These are phyloP conservation scores for Isoetes engelmannii DNA, from an alignment of 83 land plant species.

Conservation along the genomic window DNA sequence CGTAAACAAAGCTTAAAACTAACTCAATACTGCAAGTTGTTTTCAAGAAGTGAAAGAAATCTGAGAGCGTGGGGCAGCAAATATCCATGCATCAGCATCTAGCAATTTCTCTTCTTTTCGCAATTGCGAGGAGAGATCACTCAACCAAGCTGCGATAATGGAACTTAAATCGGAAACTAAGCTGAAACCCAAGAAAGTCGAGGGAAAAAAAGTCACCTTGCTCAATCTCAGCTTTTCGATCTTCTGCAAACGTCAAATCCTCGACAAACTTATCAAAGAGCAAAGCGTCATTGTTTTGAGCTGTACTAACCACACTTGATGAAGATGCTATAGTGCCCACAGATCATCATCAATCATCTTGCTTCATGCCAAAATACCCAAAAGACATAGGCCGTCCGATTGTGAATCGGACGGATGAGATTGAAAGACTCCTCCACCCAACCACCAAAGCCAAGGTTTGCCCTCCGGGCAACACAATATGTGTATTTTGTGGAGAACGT, in stretches of 20 bases:
- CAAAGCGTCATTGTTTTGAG: background rate
- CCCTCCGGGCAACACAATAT: no score
- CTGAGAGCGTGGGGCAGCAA: slow-evolving; percentile 21
- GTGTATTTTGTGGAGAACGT: no score
- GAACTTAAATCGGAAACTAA: background rate
- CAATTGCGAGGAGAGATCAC: slow-evolving; percentile 9
- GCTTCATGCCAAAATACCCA: no score
- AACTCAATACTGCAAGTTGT: no score
- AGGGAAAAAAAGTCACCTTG: background rate
- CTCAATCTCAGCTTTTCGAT: slow-evolving; percentile 4
- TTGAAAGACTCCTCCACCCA: no score
- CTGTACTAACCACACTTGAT: no score
- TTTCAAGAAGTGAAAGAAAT: slow-evolving; percentile 3
- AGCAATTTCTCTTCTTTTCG: slow-evolving; percentile 23
- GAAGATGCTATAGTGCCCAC: no score
- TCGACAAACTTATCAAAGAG: background rate
- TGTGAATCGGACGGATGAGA: no score
- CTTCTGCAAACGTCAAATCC: slow-evolving; percentile 3
- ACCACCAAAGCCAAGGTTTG: no score
- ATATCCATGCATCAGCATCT: slow-evolving; percentile 22
- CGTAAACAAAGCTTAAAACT: no score
- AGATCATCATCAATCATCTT: no score
- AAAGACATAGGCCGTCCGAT: no score
- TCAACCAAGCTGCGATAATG: slow-evolving; percentile 10
- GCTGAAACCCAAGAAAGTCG: background rate